Base-by-base conservation (phyloP, 768 basidiomycete species). In the Mrakia blollopis region DNA sequence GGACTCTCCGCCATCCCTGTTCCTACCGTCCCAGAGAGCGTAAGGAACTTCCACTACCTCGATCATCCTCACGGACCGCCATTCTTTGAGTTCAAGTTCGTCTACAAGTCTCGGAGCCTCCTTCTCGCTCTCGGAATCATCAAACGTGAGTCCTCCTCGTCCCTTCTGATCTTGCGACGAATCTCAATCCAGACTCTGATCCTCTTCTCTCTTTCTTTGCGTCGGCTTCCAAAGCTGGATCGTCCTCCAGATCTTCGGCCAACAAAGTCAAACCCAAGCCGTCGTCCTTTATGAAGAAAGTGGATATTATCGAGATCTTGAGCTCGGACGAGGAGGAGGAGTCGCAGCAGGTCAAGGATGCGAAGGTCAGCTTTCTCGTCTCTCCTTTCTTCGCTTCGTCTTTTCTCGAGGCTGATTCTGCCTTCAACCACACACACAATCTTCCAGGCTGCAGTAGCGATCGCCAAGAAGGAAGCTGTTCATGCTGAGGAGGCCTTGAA, bases 301-400 rank as follows among this genome's bases (percentile, higher is more conserved):
- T n/a, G 4, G 60, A 62, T 5, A n/a, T 62, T n/a, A 62, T 62
- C 60, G 60, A 62, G 60, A 62, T 62, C 25, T 32, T 13, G 21
- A n/a, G n/a, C n/a, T 28, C n/a, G 30, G 60, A 62, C 60, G 60
- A 62, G 11, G 60, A 62, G 25, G 60, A 62, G 60, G 60, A 62
- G 60, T 2, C 11, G 3, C 60, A 62, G 60, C 3, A 8, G 5
- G 60, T 28, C n/a, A 25, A n/a, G 30, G 60, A 62, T 5, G 60
- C 60, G 28, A 62, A 28, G 60, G 60, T 62, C 60, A 13, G 60
- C 30, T 32, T 62, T 62, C 60, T n/a, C n/a, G n/a, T n/a, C n/a
- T n/a, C n/a, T n/a, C n/a, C n/a, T n/a, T n/a, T n/a, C n/a, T n/a
- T n/a, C n/a, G n/a, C n/a, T n/a, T n/a, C n/a, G n/a, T n/a, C n/a